phyloP scores from a whole-genome alignment of 345 rosid genomes.

The Eucalyptus pauciflora region DNA sequence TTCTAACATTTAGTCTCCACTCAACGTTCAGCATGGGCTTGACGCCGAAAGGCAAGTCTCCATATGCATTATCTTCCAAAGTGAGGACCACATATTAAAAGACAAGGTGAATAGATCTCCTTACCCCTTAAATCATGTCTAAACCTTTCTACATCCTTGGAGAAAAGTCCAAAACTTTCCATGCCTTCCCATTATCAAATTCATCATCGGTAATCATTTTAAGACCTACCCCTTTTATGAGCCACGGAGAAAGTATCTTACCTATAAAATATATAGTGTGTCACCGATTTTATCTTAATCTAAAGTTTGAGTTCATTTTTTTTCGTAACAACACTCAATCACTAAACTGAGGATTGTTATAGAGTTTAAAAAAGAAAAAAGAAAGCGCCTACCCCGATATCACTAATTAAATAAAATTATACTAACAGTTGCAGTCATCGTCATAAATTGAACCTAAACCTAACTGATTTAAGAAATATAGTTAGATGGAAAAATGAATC shows the following conservation, averaged over 20 bases:
- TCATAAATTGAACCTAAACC: not conserved
- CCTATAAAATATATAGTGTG: not conserved
- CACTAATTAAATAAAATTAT: not conserved
- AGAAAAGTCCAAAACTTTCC: not conserved
- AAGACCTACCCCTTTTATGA: not conserved
- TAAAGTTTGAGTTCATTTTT: too few species aligned
- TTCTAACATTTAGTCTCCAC: too few species aligned
- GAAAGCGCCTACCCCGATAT: too few species aligned
- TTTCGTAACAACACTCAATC: too few species aligned
- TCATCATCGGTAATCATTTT: not conserved
- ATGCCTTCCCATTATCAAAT: not conserved
- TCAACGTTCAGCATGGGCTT: not conserved
- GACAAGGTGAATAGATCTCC: not conserved
- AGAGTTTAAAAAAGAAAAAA: too few species aligned
- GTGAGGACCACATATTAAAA: not conserved
- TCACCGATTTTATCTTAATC: fast-evolving
- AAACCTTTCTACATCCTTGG: not conserved
- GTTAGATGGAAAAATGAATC: too few species aligned
- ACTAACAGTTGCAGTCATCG: not conserved
- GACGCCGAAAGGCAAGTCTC: not conserved
- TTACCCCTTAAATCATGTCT: not conserved
- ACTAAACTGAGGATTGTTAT: too few species aligned
- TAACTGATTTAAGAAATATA: too few species aligned
- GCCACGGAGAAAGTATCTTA: not conserved
- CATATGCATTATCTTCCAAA: not conserved